Base-by-base conservation (phyloP, 345 rosid genomes). In the Rhizophora mangle region DNA sequence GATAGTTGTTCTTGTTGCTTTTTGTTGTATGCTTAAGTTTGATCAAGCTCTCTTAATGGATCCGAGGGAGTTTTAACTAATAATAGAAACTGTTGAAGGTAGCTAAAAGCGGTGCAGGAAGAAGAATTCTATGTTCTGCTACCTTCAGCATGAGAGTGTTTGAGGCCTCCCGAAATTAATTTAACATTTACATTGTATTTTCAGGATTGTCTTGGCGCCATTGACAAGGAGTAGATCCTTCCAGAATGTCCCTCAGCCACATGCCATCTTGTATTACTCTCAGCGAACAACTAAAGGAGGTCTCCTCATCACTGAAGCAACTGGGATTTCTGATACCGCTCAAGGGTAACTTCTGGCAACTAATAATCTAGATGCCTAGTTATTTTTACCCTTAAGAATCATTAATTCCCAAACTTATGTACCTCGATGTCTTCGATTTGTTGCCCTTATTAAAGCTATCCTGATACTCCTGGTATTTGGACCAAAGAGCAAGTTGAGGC, bases 271-370 rank as follows among this genome's bases (percentile, higher is more conserved):
- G 26, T 88, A 90, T 58, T 90, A 90, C 67, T 83, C 93, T 26
- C 96, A 90, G 53, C 77, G 96, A 78, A 52, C 87, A 6, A 65
- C 84, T 0, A 66, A 79, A 29, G 91, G 91, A 2, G 91, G 91
- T 18, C 51, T 86, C 52, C 84, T 86, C 58, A 73, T 86, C 47
- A 0, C 82, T 6, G 93, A 85, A 77, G 90, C 80, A 1, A 77
- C 93, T 6, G 89, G 84, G 62, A 81, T 89, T 68, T 87, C 93
- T 32, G 83, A 81, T 64, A 86, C 91, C 58, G 87, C 85, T 70
- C 83, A 69, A 67, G 85, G 85, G 86, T 81, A 80, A 46, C 22
- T 15, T 54, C 3, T 24, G 2, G 7, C 18, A 20, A n/a, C 10
- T 18, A 63, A 24, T 26, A 4, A 55, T 55, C 29, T 55, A 13